Conservation (phyloP, 345 rosid genomes). For the Rubroshorea leprosula region DNA sequence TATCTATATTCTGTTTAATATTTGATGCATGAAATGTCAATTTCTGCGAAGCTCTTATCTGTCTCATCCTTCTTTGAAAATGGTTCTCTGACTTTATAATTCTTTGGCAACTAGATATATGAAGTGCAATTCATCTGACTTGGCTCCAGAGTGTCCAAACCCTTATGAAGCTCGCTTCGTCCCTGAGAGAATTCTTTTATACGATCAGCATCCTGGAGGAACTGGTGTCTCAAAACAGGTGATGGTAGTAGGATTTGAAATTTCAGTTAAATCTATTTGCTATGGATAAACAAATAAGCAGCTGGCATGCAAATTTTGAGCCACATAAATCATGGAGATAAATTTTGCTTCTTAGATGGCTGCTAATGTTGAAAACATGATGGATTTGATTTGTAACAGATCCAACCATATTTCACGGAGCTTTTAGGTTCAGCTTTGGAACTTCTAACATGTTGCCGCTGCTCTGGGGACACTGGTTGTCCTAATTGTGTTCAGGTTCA, state of each 20-base stretch:
- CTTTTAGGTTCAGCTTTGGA: slow-evolving; percentile 68
- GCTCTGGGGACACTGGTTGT: slow-evolving; percentile 62
- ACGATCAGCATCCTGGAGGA: slow-evolving; percentile 91
- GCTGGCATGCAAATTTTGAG: too few relatives aligned
- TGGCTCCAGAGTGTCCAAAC: slow-evolving; percentile 89
- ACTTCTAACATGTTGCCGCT: slow-evolving; percentile 56
- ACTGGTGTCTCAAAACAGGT: slow-evolving; percentile 85
- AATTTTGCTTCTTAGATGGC: too few relatives aligned
- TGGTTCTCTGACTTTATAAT: slow-evolving; percentile 9
- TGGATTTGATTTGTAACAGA: slow-evolving; percentile 30
- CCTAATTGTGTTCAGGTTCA: slow-evolving; percentile 80
- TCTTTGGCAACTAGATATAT: slow-evolving; percentile 39
- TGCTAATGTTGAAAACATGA: too few relatives aligned
- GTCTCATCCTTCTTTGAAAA: too few relatives aligned
- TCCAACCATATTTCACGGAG: slow-evolving; percentile 66
- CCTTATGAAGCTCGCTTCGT: slow-evolving; percentile 50
- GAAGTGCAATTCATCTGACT: slow-evolving; percentile 76
- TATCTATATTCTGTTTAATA: too few relatives aligned
- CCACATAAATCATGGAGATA: too few relatives aligned
- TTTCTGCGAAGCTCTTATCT: too few relatives aligned
- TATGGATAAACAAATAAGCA: too few relatives aligned
- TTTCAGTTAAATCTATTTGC: too few relatives aligned
- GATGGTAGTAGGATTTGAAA: slow-evolving; percentile 9
- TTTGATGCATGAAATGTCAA: too few relatives aligned
- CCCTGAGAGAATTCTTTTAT: slow-evolving; percentile 71